Evolutionary conservation across 352 stramenopile species (phyloP), one percentile per base, ranked within the genome.

Genomic region (Phytopythium delawarense): DNA sequence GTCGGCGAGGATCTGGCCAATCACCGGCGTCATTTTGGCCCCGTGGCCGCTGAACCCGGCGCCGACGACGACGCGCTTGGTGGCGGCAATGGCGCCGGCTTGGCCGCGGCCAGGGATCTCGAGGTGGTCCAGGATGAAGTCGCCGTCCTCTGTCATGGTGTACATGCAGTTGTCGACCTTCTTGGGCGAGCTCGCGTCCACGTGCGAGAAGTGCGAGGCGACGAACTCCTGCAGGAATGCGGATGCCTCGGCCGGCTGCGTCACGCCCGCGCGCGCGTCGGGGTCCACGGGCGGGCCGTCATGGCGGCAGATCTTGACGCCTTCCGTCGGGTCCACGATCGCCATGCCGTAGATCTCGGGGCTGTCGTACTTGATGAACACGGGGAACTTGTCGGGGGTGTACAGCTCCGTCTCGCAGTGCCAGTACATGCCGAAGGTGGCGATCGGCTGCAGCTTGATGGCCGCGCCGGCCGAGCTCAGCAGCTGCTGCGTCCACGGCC

Each of bases 11-110:
- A 92, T 91, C 68, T 91, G 72, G 40, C 87, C 87, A 46, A 96
- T 85, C 54, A 91, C 85, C 3, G 84, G 84, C 44, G 79, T 88
- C 83, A 94, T 92, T 61, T 96, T 96, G 23, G 87, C 88, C 0
- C 87, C 87, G 57, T 96, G 87, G 37, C 87, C 85, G 56, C 80
- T 94, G 58, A 94, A 89, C 2, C 85, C 84, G 39, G 87, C 81
- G 1, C 79, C 82, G 4, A 87, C 72, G n/a, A 88, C 73, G n/a
- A 92, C 65, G 51, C 73, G 69, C 62, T 81, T 86, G 2, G 25
- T 28, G 25, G 25, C 25, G 25, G 25, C 2, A 28, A 18, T 56
- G 16, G 35, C 30, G n/a, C 21, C 51, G 16, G 42, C 2, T 12
- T 21, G 4, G 20, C 15, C 1, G 20, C 1, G 53, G 28, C 30